Evolutionary conservation across 176 grass and related monocot species (phyloP).

Genomic region (Zea mays): Zm-B73-REFERENCE-NAM-5.0 NC_050098.1:8217501-8218000

Average conservation of each 20-base stretch:
- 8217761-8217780: conserved; percentile 4
- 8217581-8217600: not conserved
- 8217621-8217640: not conserved
- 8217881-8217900: conserved; percentile 43
- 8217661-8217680: not conserved
- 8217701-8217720: not conserved
- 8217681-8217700: not conserved
- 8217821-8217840: conserved; percentile 3
- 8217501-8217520: conserved; percentile 43
- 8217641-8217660: not conserved
- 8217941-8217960: conserved; percentile 63
- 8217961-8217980: conserved; percentile 20
- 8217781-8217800: conserved; percentile 2
- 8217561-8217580: not conserved
- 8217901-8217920: conserved; percentile 29
- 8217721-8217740: conserved; percentile 6
- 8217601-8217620: not conserved
- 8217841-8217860: conserved; percentile 55
- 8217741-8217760: not conserved
- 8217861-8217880: conserved; percentile 85
- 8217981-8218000: conserved; percentile 7
- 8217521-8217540: conserved; percentile 6
- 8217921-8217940: conserved; percentile 38
- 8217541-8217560: conserved; percentile 16
- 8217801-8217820: conserved; percentile 29